Base-by-base conservation (phyloP, 805 yeast species). In the Candida montana region DNA sequence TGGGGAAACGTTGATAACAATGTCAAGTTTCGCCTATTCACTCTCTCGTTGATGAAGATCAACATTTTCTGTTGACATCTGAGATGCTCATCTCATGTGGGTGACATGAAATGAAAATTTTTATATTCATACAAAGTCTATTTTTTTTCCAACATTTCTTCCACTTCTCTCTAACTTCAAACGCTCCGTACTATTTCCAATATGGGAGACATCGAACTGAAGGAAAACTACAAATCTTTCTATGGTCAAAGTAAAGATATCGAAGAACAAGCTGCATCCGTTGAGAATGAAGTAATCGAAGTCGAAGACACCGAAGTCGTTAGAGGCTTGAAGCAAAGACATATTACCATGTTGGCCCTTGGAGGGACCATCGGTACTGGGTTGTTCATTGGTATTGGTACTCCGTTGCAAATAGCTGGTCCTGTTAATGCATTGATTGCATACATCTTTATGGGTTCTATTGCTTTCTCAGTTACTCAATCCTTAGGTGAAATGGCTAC, bases 301-400 rank as follows among this genome's bases (percentile, higher is more conserved):
- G 55, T 57, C 11, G 55, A 53, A 27, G 65, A 65, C 16, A 62
- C 69, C 4, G 71, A 75, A 50, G 80, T 77, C 45, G 73, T 75
- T 50, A 68, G 89, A 58, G 74, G 69, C 39, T 65, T 83, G 48
- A 80, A 81, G 56, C 75, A 81, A 18, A 69, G 91, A 53, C 88
- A 81, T 54, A 74, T 83, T 33, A 72, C 83, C 23, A 81, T 83
- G 88, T 77, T 83, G 53, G 87, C 89, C 37, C 68, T 83, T 27
- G 91, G 90, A 47, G 90, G 89, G 49, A 79, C 89, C 28, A 81
- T 83, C 46, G 90, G 90, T 53, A 82, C 89, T 2, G 90, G 90
- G 59, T 67, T 83, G 32, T 80, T 83, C 64, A 76, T 83, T 35
- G 79, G 84, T 54, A 72, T 83, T 31, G 69, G 79, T 2, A 53